Conservation (phyloP, 345 rosid genomes). For the Pugionium cornutum region DNA sequence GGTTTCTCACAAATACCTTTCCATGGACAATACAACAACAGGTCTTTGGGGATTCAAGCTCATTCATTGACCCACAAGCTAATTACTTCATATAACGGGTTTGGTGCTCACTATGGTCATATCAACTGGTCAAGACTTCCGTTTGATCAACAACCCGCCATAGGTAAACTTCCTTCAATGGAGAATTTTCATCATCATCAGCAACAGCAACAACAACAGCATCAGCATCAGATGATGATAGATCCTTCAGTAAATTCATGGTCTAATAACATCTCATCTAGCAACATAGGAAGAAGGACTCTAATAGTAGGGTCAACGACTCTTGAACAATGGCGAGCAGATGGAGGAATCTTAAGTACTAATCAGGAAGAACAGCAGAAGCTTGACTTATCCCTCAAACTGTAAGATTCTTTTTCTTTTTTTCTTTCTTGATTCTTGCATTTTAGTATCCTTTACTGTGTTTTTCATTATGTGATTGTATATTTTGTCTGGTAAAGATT, state of each 20-base stretch:
- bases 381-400: conserved; percentile 75
- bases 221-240: conserved; percentile 31
- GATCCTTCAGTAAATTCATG: conserved; percentile 18
- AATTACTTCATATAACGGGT: conserved; percentile 41
- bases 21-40: conserved; percentile 45
- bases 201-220: not conserved
- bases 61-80: conserved; percentile 68
- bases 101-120: conserved; percentile 45
- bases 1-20: conserved; percentile 59
- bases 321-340: conserved; percentile 45
- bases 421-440: conserved; percentile 20
- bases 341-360: conserved; percentile 34
- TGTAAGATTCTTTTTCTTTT: conserved; percentile 38
- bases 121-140: conserved; percentile 51
- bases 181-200: conserved; percentile 38
- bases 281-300: conserved; percentile 31
- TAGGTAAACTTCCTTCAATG: conserved; percentile 49
- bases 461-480: conserved; percentile 30
- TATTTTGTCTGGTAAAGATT: conserved; percentile 13
- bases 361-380: conserved; percentile 54
- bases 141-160: conserved; percentile 58
- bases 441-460: conserved; percentile 19
- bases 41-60: conserved; percentile 63
- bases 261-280: conserved; percentile 27
- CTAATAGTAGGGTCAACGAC: conserved; percentile 32